Base-by-base conservation (phyloP, 257 asterid genomes). In the Capsicum pubescens region DNA sequence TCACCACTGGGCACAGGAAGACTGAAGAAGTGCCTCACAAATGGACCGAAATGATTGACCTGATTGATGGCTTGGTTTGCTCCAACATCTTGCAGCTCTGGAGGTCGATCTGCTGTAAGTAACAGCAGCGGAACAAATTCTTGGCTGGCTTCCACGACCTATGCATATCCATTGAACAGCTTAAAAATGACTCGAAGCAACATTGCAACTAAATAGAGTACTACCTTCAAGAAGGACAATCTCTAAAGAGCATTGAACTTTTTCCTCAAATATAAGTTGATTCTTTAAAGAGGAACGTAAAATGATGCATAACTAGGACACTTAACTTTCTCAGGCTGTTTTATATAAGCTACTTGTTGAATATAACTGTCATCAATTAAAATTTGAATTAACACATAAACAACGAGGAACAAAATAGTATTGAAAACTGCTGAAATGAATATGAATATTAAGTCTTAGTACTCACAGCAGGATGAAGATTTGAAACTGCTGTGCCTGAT, bases 131-230 rank as follows among this genome's bases (percentile, higher is more conserved):
- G 99, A 50, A 95, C 91, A 90, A 93, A 97, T 85, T 90, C 94
- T 90, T 97, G 97, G 87, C 99, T 92, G 55, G 99, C 99, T 91
- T 95, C 99, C 79, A 97, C 99, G 78, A 97, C 97, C 99, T 97
- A 85, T 83, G 83, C 48, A 86, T 84, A 57, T 68, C 70, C 61
- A 71, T 66, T 32, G 72, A 82, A 60, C 61, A 54, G 50, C 67
- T 82, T 58, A 63, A 42, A 19, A 66, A 82, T 1, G 39, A 68
- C 80, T 68, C 26, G 14, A 55, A 35, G 64, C 12, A 76, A 76
- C 15, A 36, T 68, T 68, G 14, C 54, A 69, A 69, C 8, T 54
- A 82, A 21, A 35, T 36, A 68, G 74, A 46, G 11, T 82, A 52
- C 0, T 81, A 12, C 21, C 77, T 13, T 60, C 48, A 63, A 66